Evolutionary conservation across 75 land plant species (phyloP).

Genomic region (Sequoiadendron giganteum): DNA sequence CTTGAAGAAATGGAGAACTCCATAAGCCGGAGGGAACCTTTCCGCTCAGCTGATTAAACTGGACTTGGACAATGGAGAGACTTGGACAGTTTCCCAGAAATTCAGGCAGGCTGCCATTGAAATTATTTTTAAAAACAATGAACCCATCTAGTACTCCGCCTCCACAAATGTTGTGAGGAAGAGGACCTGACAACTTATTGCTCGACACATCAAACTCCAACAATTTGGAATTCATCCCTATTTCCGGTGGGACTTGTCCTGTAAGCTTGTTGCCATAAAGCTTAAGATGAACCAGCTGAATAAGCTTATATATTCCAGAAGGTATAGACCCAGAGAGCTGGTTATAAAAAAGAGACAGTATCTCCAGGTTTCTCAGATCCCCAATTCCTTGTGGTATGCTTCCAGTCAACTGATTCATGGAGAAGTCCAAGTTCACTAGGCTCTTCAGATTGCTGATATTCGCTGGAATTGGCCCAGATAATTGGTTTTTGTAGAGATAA

Average conservation of each 20-base stretch:
- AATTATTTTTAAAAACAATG: slow-evolving; percentile 37
- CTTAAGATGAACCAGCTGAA: slow-evolving; percentile 15
- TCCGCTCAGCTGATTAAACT: slow-evolving; percentile 30
- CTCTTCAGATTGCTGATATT: slow-evolving; percentile 20
- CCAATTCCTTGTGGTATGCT: slow-evolving; percentile 40
- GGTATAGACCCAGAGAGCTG: slow-evolving; percentile 44
- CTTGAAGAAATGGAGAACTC: slow-evolving; percentile 23
- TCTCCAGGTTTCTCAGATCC: slow-evolving; percentile 18
- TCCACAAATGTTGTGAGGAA: slow-evolving; percentile 41
- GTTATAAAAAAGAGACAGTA: slow-evolving; percentile 21
- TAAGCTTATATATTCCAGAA: slow-evolving; percentile 20
- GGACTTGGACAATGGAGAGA: slow-evolving; percentile 15
- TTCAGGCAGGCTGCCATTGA: slow-evolving; percentile 41
- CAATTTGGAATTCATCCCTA: slow-evolving; percentile 27
- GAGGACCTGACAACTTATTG: slow-evolving; percentile 39
- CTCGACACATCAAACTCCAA: slow-evolving; percentile 32
- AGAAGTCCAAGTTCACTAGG: slow-evolving; percentile 17
- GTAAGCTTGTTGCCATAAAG: slow-evolving; percentile 34
- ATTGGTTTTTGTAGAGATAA: slow-evolving; percentile 7
- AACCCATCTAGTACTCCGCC: slow-evolving; percentile 16
- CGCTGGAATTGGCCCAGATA: slow-evolving; percentile 30
- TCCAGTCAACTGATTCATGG: slow-evolving; percentile 18
- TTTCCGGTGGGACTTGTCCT: slow-evolving; percentile 34
- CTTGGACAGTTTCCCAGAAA: slow-evolving; percentile 25
- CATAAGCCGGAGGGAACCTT: slow-evolving; percentile 30